Percentiles rank a stretch among this genome's conserved stretches.
Conservation (phyloP, 1,284 basidiomycete genomes). For the Austroboletus novae-zelandiae region DNA sequence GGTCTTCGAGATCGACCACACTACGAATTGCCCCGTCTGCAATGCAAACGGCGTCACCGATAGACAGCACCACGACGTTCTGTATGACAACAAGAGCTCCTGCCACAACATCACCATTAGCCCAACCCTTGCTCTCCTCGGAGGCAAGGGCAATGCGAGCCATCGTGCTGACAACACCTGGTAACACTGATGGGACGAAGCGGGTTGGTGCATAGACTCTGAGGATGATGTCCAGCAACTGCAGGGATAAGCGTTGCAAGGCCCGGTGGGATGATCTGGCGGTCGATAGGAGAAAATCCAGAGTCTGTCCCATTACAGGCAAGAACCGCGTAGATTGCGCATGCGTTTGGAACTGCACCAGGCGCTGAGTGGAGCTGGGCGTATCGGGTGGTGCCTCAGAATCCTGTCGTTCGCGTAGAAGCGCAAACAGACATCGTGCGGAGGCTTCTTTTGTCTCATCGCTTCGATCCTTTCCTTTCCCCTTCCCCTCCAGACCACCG, state of each 20-base stretch:
- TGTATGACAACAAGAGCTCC: constrained; percentile 58
- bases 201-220: constrained; percentile 57
- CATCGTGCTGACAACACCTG: constrained; percentile 77
- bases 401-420: constrained; percentile 51
- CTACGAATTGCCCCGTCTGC: constrained; percentile 55
- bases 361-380: constrained; percentile 31
- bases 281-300: constrained; percentile 65
- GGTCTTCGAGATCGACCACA: constrained; percentile 60
- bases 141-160: constrained; percentile 62
- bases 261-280: constrained; percentile 54
- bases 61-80: constrained; percentile 50
- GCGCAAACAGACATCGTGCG: constrained; percentile 50
- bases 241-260: constrained; percentile 65
- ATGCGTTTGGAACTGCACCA: constrained; percentile 46
- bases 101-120: constrained; percentile 62
- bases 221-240: constrained; percentile 57
- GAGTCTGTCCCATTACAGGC: constrained; percentile 80
- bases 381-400: constrained; percentile 36
- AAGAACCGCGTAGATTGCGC: constrained; percentile 53
- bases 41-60: constrained; percentile 66
- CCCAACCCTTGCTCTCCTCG: constrained; percentile 55
- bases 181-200: constrained; percentile 73
- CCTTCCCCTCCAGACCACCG: constrained; percentile 59
- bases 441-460: constrained; percentile 78
- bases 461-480: constrained; percentile 58